Base-by-base conservation (phyloP, 805 yeast genomes). In the Candida coleopterorum region DNA sequence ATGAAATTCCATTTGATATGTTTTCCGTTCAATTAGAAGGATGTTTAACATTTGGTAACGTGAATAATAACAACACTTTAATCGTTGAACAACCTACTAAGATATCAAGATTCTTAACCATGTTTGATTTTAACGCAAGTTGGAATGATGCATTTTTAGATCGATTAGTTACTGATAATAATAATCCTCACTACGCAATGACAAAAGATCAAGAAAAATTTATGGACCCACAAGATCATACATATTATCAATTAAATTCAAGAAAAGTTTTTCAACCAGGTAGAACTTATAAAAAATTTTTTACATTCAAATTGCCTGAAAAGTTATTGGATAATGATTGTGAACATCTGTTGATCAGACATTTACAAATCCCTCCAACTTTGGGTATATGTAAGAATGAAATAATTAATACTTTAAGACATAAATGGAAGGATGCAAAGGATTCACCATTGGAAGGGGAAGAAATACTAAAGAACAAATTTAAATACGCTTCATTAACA, bases 41-140 rank as follows among this genome's bases (percentile, higher is more conserved):
- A 3, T 43, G 44, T 14, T 40, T 52, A n/a, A 52, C 55, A 1
- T 46, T 58, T 34, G 58, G 56, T 3, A 45, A 44, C 24, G 29
- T 30, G 9, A 35, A 35, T n/a, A 44, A 37, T 32, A 48, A 48
- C n/a, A 50, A 44, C 34, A 37, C 34, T 34, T 45, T 36, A 16
- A 37, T 43, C 29, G 43, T 51, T 21, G 47, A 46, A 32, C 43
- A 39, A 6, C 55, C 50, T 9, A 35, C 52, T 7, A 47, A 47
- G 18, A 39, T 63, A 12, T 41, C 41, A 11, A 51, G 56, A 34
- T 62, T 62, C 39, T 45, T 65, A 32, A 59, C 55, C 32, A 64
- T 65, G 72, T 63, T 59, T 45, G 72, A 65, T 39, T 64, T 62
- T 43, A 58, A 57, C 32, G 72, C 70, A 1, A 60, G 64, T 12